Evolutionary conservation across 352 stramenopile genomes (phyloP).

Genomic region (Nothophytophthora sp.): DNA sequence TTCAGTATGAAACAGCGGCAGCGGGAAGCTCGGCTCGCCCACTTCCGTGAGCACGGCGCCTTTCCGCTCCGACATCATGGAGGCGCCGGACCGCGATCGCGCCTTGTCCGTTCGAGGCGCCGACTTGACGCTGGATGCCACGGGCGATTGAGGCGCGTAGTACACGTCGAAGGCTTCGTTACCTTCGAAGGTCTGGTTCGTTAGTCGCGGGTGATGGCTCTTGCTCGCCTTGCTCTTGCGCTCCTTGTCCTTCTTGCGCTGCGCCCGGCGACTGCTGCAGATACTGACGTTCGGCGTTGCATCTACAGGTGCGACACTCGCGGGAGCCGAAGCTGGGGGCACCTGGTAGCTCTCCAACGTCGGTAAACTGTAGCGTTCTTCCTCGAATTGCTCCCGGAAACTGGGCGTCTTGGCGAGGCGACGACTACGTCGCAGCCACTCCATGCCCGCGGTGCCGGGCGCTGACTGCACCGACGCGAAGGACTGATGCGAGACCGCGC

Average conservation of each 20-base stretch:
- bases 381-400: conserved; percentile 50
- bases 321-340: no score
- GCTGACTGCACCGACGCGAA: conserved; percentile 32
- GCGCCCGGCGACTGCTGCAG: background rate
- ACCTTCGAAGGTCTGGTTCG: conserved; percentile 4
- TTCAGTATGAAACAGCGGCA: conserved; percentile 40
- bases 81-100: conserved; percentile 22
- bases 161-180: conserved; percentile 27
- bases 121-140: conserved; percentile 17
- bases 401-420: conserved; percentile 38
- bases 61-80: conserved; percentile 33
- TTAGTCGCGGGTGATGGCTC: no score
- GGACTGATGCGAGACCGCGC: conserved; percentile 40
- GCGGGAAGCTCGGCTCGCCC: conserved; percentile 35
- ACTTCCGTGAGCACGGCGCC: conserved; percentile 70
- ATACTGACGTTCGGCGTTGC: no score
- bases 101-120: conserved; percentile 7
- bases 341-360: conserved; percentile 44
- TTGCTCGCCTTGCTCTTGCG: conserved; percentile 8
- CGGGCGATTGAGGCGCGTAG: conserved; percentile 32
- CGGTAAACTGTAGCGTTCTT: conserved; percentile 54
- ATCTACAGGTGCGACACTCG: no score
- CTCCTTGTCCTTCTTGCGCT: conserved; percentile 15
- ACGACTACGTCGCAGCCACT: conserved; percentile 21
- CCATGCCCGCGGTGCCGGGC: conserved; percentile 5